Evolutionary conservation across 768 basidiomycete species (phyloP), one percentile per base, ranked within the genome.

Genomic region (Pholiota microspora): DNA sequence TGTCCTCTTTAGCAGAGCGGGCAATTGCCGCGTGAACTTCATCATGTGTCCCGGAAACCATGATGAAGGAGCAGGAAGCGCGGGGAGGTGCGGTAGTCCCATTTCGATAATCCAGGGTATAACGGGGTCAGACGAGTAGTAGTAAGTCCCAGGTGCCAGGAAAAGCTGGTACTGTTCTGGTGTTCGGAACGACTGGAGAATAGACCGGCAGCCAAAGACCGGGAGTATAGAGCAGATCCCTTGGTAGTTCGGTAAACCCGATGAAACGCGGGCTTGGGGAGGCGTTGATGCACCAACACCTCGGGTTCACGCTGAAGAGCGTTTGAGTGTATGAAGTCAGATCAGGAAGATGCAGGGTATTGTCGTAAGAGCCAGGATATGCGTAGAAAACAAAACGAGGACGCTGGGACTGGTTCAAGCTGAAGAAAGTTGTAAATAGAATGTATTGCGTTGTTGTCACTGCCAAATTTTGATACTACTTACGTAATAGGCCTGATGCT

Each of bases 21-120:
- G 91, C 38, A 97, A 75, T 67, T 82, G 81, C 57, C 85, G 80
- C 38, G 86, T 81, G 67, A 96, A 96, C 64, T 85, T 83, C 71
- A 84, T 87, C 94, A 97, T 98, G 71, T 98, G 94, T 29, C 94
- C 94, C 23, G 92, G 92, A 73, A 88, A 96, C 94, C 94, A 97
- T 78, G 94, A 94, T 49, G 88, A 88, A 27, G 92, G 86, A 44
- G 75, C 71, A 40, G 89, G 84, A 21, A 94, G 79, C 53, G 72
- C 66, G 16, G 71, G 71, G 13, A 78, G 71, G 28, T 68, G 71
- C 24, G 64, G 60, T 46, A 75, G 64, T 36, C 61, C 63, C 73
- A 77, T 76, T 25, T 44, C 40, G 51, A 42, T 16, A 55, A 28
- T 25, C 23, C 27, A 56, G 29, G 52, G 21, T 34, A 56, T 21